Evolutionary conservation across 345 rosid species (phyloP).

Genomic region (Populus ilicifolia): DNA sequence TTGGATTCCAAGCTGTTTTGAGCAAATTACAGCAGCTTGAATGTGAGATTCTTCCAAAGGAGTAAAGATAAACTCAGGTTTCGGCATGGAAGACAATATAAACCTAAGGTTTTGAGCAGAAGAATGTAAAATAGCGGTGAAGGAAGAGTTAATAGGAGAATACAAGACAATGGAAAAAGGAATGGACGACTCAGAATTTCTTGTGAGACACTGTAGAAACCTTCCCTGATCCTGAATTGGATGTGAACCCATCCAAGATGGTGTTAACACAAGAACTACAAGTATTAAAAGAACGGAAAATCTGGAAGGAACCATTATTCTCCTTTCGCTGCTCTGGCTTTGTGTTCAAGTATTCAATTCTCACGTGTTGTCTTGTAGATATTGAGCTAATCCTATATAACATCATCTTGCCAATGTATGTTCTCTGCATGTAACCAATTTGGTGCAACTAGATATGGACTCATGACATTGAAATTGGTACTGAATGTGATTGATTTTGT

Average conservation of each 20-base stretch:
- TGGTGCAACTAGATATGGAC: too few species aligned
- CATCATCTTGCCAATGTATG: too few species aligned
- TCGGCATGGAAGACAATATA: too few species aligned
- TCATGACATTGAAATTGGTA: too few species aligned
- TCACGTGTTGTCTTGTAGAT: too few species aligned
- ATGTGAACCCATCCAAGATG: constrained; percentile 1
- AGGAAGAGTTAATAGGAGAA: too few species aligned
- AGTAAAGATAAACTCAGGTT: neutral
- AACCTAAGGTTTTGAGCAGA: too few species aligned
- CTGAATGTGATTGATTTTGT: too few species aligned
- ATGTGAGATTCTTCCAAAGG: constrained; percentile 25
- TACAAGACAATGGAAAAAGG: constrained; percentile 11
- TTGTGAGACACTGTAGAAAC: constrained; percentile 41
- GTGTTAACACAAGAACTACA: constrained; percentile 1
- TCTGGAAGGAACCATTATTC: constrained; percentile 24
- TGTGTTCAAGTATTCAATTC: neutral
- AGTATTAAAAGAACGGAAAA: constrained; percentile 15
- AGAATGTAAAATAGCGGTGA: too few species aligned
- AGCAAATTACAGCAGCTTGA: constrained; percentile 22
- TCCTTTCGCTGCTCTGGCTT: neutral
- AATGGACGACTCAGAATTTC: constrained; percentile 15
- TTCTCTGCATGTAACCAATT: too few species aligned
- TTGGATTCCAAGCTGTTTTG: constrained; percentile 18
- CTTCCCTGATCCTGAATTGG: constrained; percentile 38
- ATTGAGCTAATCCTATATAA: too few species aligned